phyloP scores from a whole-genome alignment of 768 basidiomycete species.

The Sutorius australiensis region DNA sequence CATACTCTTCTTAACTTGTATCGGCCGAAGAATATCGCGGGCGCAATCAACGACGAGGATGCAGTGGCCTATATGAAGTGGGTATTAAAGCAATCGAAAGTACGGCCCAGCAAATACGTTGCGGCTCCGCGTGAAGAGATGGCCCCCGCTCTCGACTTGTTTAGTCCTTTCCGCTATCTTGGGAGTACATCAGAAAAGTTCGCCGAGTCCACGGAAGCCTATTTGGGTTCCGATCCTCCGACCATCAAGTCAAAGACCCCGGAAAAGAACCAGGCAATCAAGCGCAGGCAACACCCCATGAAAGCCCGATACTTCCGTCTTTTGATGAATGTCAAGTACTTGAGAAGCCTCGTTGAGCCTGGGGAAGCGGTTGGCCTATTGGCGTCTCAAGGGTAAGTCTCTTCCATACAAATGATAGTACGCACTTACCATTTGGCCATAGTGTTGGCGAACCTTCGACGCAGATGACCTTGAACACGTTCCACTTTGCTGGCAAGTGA shows the following conservation, averaged over 20 bases:
- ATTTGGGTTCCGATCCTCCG: slow-evolving; percentile 72
- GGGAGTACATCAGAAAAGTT: slow-evolving; percentile 94
- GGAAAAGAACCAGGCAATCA: slow-evolving; percentile 38
- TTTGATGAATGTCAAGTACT: slow-evolving; percentile 89
- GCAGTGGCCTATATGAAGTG: slow-evolving; percentile 86
- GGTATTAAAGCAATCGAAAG: slow-evolving; percentile 68
- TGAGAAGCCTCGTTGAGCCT: slow-evolving; percentile 91
- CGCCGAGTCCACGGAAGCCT: slow-evolving; percentile 73
- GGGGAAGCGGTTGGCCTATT: slow-evolving; percentile 98
- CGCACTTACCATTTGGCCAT: slow-evolving; percentile 1
- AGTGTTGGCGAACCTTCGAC: slow-evolving; percentile 99
- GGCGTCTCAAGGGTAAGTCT: slow-evolving; percentile 89
- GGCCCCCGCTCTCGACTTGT: slow-evolving; percentile 70
- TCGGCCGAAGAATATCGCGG: slow-evolving; percentile 54
- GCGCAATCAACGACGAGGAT: slow-evolving; percentile 59
- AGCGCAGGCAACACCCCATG: slow-evolving; percentile 45
- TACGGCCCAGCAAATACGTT: slow-evolving; percentile 38
- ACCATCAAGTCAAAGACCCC: slow-evolving; percentile 39
- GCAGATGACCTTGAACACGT: slow-evolving; percentile 99
- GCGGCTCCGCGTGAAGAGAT: slow-evolving; percentile 55
- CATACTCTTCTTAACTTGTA: slow-evolving; percentile 71
- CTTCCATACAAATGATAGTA: not conserved
- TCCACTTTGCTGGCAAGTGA: slow-evolving; percentile 91
- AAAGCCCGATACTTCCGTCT: slow-evolving; percentile 61
- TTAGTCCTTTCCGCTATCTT: slow-evolving; percentile 73